Percentiles rank a stretch among this genome's conserved stretches.
phyloP scores from a whole-genome alignment of 1,139 yeast genomes.

The Pichia norvegensis region DNA sequence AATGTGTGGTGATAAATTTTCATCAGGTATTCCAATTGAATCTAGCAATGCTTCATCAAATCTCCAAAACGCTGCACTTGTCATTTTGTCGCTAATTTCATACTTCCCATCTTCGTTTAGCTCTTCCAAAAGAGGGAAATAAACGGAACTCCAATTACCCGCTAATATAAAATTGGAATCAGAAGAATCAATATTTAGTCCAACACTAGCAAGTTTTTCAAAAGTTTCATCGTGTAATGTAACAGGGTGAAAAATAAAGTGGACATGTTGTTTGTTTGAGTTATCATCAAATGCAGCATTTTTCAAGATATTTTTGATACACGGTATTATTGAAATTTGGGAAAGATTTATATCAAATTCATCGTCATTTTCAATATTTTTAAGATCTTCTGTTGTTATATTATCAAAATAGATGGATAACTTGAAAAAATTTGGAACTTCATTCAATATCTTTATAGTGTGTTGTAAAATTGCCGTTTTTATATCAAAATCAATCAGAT shows the following conservation, averaged over 20 bases:
- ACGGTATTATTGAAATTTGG: slow-evolving; percentile 18
- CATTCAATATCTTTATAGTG: slow-evolving; percentile 37
- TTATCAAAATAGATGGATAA: slow-evolving; percentile 47
- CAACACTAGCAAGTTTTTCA: slow-evolving; percentile 12
- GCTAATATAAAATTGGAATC: slow-evolving; percentile 4
- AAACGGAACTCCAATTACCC: slow-evolving; percentile 21
- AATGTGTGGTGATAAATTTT: slow-evolving; percentile 19
- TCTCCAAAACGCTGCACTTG: slow-evolving; percentile 22
- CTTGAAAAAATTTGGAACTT: slow-evolving; percentile 45
- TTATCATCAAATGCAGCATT: neutral
- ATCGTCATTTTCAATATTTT: slow-evolving; percentile 13
- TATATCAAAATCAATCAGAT: slow-evolving; percentile 52
- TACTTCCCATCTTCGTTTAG: neutral
- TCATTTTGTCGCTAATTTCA: neutral
- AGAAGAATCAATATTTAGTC: slow-evolving; percentile 11
- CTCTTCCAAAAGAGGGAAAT: slow-evolving; percentile 19
- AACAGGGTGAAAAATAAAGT: slow-evolving; percentile 22
- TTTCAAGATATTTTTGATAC: slow-evolving; percentile 14
- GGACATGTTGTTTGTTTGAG: slow-evolving; percentile 5
- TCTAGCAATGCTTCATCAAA: slow-evolving; percentile 20
- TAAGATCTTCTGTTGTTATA: neutral
- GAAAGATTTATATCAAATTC: slow-evolving; percentile 19
- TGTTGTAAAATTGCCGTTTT: slow-evolving; percentile 35
- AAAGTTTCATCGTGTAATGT: slow-evolving; percentile 17
- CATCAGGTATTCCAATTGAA: slow-evolving; percentile 17